Evolutionary conservation across 129 eudicot genomes (phyloP).

Genomic region (Lactuca sativa): DNA sequence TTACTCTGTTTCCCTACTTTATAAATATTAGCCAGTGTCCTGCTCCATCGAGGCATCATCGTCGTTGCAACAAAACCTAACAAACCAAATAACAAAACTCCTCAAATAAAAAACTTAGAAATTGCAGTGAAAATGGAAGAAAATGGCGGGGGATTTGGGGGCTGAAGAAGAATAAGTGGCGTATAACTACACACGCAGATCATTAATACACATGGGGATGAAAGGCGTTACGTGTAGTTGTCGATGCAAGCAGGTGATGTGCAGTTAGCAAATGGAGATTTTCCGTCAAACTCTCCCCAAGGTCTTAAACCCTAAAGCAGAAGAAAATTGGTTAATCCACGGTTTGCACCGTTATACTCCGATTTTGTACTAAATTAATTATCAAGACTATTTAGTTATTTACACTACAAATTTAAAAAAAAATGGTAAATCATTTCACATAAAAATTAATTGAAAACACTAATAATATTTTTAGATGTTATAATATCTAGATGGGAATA

Average conservation of each 20-base stretch:
- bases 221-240: background rate
- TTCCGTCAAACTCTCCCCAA: background rate
- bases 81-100: background rate
- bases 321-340: background rate
- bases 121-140: slow-evolving; percentile 12
- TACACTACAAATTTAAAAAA: no score
- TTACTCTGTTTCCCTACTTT: slow-evolving; percentile 14
- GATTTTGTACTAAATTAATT: no score
- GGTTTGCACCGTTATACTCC: background rate
- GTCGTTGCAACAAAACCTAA: background rate
- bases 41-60: slow-evolving; percentile 44
- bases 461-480: no score
- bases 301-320: slow-evolving; percentile 16
- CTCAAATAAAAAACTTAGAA: background rate
- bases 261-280: background rate
- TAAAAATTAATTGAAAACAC: no score
- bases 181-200: background rate
- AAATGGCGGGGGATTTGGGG: background rate
- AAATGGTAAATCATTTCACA: no score
- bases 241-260: background rate
- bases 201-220: slow-evolving; percentile 2
- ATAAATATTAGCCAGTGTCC: slow-evolving; percentile 21
- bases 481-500: no score
- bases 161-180: background rate
- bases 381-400: no score